Conservation (phyloP, 176 grass and related monocot species). For the Musa itinerans region DNA sequence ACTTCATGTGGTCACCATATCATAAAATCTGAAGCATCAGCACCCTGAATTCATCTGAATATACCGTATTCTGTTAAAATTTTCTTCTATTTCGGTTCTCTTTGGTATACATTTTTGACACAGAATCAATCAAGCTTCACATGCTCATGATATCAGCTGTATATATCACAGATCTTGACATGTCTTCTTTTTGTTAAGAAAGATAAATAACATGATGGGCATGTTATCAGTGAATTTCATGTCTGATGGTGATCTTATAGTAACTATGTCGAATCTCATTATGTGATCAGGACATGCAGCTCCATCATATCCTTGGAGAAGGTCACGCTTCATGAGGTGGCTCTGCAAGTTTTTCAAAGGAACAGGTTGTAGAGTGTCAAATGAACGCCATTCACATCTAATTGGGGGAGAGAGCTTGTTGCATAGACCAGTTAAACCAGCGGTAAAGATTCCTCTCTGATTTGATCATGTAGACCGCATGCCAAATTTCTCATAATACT, state of each 20-base stretch:
- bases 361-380: conserved; percentile 32
- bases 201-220: background rate
- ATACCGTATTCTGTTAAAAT: background rate
- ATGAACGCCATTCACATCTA: conserved; percentile 33
- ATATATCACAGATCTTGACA: background rate
- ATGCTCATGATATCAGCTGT: background rate
- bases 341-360: conserved; percentile 79
- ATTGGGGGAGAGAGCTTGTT: conserved; percentile 48
- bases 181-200: background rate
- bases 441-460: conserved; percentile 33
- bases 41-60: background rate
- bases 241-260: conserved; percentile 20
- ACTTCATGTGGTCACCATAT: background rate
- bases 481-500: background rate
- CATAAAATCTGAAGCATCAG: background rate
- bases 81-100: background rate
- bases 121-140: too few species aligned
- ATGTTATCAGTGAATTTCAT: conserved; percentile 12
- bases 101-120: background rate
- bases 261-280: background rate
- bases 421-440: conserved; percentile 51
- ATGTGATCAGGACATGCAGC: conserved; percentile 21
- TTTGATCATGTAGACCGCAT: background rate
- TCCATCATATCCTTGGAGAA: conserved; percentile 42
- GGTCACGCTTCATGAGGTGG: conserved; percentile 88